These are phyloP conservation scores for Zalerion maritima DNA, from an alignment of 495 filamentous ascomycete genomes.

Conservation along the genomic window DNA sequence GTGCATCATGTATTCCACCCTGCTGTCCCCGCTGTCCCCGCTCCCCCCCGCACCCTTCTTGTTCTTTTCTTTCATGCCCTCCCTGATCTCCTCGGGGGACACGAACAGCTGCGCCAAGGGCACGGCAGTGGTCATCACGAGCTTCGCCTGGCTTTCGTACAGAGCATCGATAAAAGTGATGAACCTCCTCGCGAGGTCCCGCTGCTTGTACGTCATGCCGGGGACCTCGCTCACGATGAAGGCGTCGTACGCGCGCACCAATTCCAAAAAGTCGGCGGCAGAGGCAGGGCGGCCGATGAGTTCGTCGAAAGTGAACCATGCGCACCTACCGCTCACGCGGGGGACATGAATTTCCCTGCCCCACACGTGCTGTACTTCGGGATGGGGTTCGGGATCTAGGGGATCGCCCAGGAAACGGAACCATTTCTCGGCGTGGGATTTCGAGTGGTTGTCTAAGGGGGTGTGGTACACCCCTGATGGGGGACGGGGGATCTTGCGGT, in stretches of 20 bases:
- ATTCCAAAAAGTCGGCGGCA: conserved; percentile 89
- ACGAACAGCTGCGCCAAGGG: conserved; percentile 80
- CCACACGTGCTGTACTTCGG: conserved; percentile 77
- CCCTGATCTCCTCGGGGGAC: conserved; percentile 56
- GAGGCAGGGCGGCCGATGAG: conserved; percentile 75
- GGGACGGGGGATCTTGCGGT: conserved; percentile 89
- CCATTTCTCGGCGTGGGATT: conserved; percentile 80
- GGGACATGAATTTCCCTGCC: conserved; percentile 81
- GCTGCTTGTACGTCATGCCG: conserved; percentile 69
- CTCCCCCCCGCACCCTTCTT: conserved; percentile 23
- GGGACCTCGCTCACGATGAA: conserved; percentile 88
- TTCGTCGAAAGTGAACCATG: conserved; percentile 80
- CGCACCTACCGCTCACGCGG: conserved; percentile 71
- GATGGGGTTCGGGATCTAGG: conserved; percentile 57
- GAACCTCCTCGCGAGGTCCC: conserved; percentile 85
- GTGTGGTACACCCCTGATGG: conserved; percentile 83
- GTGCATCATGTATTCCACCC: conserved; percentile 69
- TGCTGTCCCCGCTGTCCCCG: conserved; percentile 32
- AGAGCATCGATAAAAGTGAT: conserved; percentile 96
- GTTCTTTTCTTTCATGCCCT: conserved; percentile 22
- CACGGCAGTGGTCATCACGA: conserved; percentile 80
- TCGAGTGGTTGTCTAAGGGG: conserved; percentile 62
- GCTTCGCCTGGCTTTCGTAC: conserved; percentile 77
- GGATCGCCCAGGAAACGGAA: conserved; percentile 85
- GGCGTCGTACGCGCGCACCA: conserved; percentile 78